Conservation (phyloP, 192 early-diverging fungal genomes). For the Coemansia sp. region DNA sequence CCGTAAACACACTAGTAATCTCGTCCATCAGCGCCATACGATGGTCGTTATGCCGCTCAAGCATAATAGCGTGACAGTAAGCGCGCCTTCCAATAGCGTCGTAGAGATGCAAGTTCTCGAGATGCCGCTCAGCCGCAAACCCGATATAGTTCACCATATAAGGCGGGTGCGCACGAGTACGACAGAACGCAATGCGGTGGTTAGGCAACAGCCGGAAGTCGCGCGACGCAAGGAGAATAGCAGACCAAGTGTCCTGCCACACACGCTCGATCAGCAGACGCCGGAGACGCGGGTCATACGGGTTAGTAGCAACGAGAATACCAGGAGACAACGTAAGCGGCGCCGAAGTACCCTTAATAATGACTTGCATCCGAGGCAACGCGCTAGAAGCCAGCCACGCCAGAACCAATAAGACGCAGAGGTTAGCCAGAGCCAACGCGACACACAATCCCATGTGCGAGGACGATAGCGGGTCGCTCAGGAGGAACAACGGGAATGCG, state of each 20-base stretch:
- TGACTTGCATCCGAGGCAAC: conserved; percentile 54
- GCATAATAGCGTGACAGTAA: conserved; percentile 49
- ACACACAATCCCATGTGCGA: conserved; percentile 54
- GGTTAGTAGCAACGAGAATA: conserved; percentile 34
- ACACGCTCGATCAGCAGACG: conserved; percentile 61
- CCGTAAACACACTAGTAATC: conserved; percentile 59
- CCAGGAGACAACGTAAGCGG: conserved; percentile 54
- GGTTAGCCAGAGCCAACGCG: conserved; percentile 51
- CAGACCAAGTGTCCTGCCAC: conserved; percentile 76
- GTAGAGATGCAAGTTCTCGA: conserved; percentile 66
- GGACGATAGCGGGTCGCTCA: conserved; percentile 52
- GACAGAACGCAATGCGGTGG: conserved; percentile 59
- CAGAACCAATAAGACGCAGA: conserved; percentile 46
- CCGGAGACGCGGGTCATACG: conserved; percentile 49
- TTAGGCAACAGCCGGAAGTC: conserved; percentile 60
- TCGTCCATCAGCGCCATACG: conserved; percentile 46
- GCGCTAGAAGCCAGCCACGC: conserved; percentile 42
- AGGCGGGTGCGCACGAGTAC: conserved; percentile 60
- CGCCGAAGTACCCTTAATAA: conserved; percentile 55
- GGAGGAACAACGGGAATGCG: conserved; percentile 60
- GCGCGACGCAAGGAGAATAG: conserved; percentile 60
- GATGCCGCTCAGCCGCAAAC: conserved; percentile 66
- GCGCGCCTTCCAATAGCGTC: conserved; percentile 58
- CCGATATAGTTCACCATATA: conserved; percentile 69
- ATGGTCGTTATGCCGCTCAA: conserved; percentile 41